Conservation (phyloP, 495 filamentous ascomycete species). For the Xylona heveae region DNA sequence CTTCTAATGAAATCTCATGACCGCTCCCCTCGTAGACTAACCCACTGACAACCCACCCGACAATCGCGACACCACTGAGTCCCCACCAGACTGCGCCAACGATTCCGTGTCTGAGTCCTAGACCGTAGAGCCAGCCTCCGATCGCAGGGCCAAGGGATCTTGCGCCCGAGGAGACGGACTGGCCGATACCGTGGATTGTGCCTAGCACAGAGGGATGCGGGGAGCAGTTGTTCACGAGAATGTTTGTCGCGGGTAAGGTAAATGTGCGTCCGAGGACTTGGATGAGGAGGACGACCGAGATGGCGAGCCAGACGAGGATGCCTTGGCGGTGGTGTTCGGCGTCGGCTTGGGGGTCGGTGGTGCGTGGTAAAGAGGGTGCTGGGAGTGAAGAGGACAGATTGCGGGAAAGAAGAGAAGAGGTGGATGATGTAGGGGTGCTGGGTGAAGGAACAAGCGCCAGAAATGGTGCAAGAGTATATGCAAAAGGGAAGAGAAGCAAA, state of each 20-base stretch:
- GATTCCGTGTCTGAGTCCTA: conserved; percentile 40
- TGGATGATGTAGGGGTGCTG: conserved; percentile 6
- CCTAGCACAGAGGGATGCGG: conserved; percentile 38
- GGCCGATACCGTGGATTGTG: conserved; percentile 47
- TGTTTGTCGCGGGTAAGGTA: conserved; percentile 42
- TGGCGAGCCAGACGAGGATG: conserved; percentile 33
- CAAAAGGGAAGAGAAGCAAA: conserved; percentile 39
- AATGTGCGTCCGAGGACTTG: conserved; percentile 58
- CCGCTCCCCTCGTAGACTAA: conserved; percentile 48
- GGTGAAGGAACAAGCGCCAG: conserved; percentile 33
- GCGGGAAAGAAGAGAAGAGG: conserved; percentile 51
- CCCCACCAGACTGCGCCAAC: conserved; percentile 56
- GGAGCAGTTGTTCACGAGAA: conserved; percentile 49
- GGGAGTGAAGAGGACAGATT: conserved; percentile 43
- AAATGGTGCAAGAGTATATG: conserved; percentile 46
- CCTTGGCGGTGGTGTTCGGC: conserved; percentile 35
- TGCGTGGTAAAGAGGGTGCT: conserved; percentile 22
- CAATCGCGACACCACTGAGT: conserved; percentile 35
- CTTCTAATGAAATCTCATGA: conserved; percentile 18
- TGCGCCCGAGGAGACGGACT: conserved; percentile 34
- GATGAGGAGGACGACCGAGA: conserved; percentile 36
- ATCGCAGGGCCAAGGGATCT: conserved; percentile 44
- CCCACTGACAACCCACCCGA: conserved; percentile 36
- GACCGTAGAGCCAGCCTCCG: conserved; percentile 40
- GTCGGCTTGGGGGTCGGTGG: conserved; percentile 26